These are phyloP conservation scores for Pyrus hybrid DNA, from an alignment of 331 rosid species.

Conservation along the genomic window DNA sequence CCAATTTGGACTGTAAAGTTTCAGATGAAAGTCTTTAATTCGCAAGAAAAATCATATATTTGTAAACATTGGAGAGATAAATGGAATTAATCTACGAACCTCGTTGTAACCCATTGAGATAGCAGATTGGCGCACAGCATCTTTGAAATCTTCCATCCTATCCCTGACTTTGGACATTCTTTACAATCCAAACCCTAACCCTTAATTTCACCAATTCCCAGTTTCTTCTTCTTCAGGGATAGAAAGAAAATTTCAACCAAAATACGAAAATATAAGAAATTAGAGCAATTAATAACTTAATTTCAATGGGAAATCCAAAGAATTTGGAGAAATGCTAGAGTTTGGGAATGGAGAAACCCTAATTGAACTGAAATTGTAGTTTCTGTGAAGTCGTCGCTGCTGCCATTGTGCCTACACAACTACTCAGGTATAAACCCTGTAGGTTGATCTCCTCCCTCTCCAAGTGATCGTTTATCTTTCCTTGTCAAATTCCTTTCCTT, in stretches of 20 bases:
- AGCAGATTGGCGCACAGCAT: constrained; percentile 71
- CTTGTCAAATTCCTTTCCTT: neutral
- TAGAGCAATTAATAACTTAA: neutral
- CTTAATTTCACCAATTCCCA: neutral
- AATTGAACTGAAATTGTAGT: neutral
- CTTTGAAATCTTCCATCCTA: constrained; percentile 87
- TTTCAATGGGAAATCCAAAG: neutral
- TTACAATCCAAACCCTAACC: neutral
- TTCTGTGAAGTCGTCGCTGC: neutral
- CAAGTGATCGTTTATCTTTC: neutral
- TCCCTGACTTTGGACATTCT: constrained; percentile 57
- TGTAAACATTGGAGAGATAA: neutral
- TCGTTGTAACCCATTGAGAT: constrained; percentile 63
- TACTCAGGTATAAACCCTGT: neutral
- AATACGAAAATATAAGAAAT: neutral
- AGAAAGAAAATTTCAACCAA: neutral
- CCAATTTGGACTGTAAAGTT: constrained; percentile 62
- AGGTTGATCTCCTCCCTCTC: neutral
- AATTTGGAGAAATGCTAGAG: neutral
- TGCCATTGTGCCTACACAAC: neutral
- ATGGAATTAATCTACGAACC: constrained; percentile 29
- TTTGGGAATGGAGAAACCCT: neutral
- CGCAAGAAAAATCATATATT: neutral
- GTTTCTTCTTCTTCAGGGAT: neutral
- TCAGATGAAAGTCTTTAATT: neutral